Evolutionary conservation across 2,329 filamentous ascomycete species (phyloP).

Genomic region (Myriosclerotinia duriaeana): DNA sequence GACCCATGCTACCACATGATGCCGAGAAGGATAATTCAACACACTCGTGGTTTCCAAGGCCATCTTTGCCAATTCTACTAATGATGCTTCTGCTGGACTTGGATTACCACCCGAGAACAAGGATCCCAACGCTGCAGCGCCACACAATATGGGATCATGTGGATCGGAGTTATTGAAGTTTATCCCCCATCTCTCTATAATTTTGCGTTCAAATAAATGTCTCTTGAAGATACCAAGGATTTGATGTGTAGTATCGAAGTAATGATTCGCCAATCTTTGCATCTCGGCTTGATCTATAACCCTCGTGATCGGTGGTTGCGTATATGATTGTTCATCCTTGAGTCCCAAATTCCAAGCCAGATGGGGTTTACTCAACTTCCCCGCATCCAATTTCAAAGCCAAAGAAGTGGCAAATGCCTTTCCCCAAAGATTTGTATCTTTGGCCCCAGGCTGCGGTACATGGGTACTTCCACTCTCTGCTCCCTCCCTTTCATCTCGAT

Average conservation of each 20-base stretch:
- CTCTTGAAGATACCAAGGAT: conserved; percentile 41
- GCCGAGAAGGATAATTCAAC: conserved; percentile 26
- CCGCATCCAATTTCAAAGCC: conserved; percentile 20
- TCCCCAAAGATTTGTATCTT: conserved; percentile 17
- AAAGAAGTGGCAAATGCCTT: conserved; percentile 20
- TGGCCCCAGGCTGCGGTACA: conserved; percentile 1
- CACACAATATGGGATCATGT: conserved; percentile 39
- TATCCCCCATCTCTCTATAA: conserved; percentile 39
- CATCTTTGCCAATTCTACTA: conserved; percentile 32
- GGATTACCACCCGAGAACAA: conserved; percentile 38
- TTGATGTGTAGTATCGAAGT: conserved; percentile 38
- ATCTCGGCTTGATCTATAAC: conserved; percentile 23
- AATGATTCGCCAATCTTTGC: conserved; percentile 34
- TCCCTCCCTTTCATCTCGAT: conserved; percentile 18
- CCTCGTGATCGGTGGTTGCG: conserved; percentile 30
- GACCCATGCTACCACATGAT: conserved; percentile 35
- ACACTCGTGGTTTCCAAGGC: conserved; percentile 31
- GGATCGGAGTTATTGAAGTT: conserved; percentile 33
- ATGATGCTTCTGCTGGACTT: conserved; percentile 34
- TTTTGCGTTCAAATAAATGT: conserved; percentile 31
- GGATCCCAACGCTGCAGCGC: conserved; percentile 41
- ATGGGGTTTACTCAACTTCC: conserved; percentile 37
- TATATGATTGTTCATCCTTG: conserved; percentile 34
- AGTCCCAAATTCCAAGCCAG: conserved; percentile 43
- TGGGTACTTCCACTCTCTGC: conserved; percentile 15